Conservation (phyloP, 345 rosid genomes). For the Lumnitzera racemosa region DNA sequence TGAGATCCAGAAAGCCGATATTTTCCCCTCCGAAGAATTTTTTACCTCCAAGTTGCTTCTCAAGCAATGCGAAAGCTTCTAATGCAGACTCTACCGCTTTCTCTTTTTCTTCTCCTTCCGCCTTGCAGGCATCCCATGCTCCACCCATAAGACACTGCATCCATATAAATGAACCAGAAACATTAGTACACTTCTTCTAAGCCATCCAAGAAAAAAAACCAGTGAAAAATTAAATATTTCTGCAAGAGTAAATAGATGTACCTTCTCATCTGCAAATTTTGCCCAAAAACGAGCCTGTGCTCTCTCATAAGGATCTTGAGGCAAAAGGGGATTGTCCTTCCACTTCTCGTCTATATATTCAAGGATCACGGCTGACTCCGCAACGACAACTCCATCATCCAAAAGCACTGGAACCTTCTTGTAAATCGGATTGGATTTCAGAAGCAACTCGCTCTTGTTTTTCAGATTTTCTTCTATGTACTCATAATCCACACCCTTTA, state of each 20-base stretch:
- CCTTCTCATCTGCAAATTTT: constrained; percentile 28
- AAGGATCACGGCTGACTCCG: constrained; percentile 20
- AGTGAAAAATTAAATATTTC: too few relatives aligned
- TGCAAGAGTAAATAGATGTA: background rate
- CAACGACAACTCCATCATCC: constrained; percentile 8
- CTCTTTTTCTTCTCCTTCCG: constrained; percentile 21
- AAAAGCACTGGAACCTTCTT: constrained; percentile 28
- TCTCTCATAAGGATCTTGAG: constrained; percentile 21
- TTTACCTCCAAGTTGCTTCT: constrained; percentile 24
- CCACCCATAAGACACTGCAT: background rate
- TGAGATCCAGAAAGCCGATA: constrained; percentile 27
- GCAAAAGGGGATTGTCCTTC: constrained; percentile 15
- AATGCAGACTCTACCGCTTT: constrained; percentile 19
- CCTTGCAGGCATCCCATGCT: constrained; percentile 14
- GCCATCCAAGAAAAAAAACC: too few relatives aligned
- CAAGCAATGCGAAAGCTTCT: constrained; percentile 19
- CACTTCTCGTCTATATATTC: constrained; percentile 24
- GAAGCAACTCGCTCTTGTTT: constrained; percentile 26
- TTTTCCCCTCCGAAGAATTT: constrained; percentile 30
- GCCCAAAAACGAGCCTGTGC: constrained; percentile 31
- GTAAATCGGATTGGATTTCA: constrained; percentile 21
- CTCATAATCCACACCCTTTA: constrained; percentile 23
- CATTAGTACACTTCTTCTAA: too few relatives aligned
- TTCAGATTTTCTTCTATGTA: constrained; percentile 14
- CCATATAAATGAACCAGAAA: too few relatives aligned